Evolutionary conservation across 768 basidiomycete species (phyloP), one percentile per base, ranked within the genome.

Genomic region (Lentinula guzmanii): DNA sequence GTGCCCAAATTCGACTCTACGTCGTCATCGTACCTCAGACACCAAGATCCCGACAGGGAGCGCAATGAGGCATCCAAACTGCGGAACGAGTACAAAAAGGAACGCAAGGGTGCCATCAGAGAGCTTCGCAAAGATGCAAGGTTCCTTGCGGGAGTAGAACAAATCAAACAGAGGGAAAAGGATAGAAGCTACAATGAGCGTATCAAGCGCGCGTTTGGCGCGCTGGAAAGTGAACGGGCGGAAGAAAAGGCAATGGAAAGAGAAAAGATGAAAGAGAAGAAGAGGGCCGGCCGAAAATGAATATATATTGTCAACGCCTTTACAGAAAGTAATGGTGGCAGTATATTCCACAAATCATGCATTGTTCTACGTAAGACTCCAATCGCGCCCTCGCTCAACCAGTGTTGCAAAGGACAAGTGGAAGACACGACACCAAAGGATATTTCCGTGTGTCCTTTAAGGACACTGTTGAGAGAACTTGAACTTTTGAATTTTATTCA

Each of bases 81-180:
- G 68, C 88, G 90, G 60, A 82, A 84, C 43, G 86, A 95, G 70
- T 89, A 94, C 78, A 95, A 95, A 76, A 89, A 98, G 76, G 97
- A 98, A 79, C 79, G 84, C 70, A 98, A 98, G 79, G 95, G 97
- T 48, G 97, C 97, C 4, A 94, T 99, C 64, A 81, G 96, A 51
- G 97, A 99, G 71, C 79, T 99, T 58, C 86, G 97, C 63, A 98
- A 98, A 79, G 97, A 99, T 70, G 88, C 93, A 64, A 82, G 84
- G 65, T 99, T 98, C 84, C 78, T 99, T 74, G 93, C 96, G 9
- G 80, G 79, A 33, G 94, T 95, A 70, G 87, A 93, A 67, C 87
- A 92, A 69, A 85, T 87, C 75, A 86, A 88, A 70, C 90, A 93
- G 75, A 76, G 79, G 72, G 90, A 90, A 77, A 95, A 93, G 80